Percentiles rank a stretch among this genome's conserved stretches.
phyloP scores from a whole-genome alignment of 371 early-diverging fungal species.

The Dentiscutata heterogama region DNA sequence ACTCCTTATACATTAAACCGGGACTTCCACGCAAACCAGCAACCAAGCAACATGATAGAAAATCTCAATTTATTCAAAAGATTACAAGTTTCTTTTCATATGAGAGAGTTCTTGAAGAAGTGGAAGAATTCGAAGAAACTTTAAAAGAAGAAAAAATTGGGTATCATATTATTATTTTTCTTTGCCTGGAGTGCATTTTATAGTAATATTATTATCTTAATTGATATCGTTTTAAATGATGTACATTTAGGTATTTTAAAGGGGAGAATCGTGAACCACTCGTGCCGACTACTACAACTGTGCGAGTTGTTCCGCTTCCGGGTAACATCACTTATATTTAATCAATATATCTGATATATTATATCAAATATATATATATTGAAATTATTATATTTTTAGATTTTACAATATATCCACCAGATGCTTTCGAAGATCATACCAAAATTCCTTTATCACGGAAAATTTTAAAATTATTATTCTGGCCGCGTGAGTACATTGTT shows the following conservation, averaged over 20 bases:
- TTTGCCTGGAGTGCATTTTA: too few relatives aligned
- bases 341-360: too few relatives aligned
- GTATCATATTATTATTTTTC: too few relatives aligned
- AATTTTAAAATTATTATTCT: neutral
- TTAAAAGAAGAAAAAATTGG: too few relatives aligned
- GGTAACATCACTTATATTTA: too few relatives aligned
- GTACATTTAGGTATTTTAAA: neutral
- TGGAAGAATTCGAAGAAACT: too few relatives aligned
- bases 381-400: neutral
- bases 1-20: neutral
- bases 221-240: neutral
- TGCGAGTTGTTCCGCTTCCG: slow-evolving; percentile 11
- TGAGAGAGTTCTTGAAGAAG: too few relatives aligned
- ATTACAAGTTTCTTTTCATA: too few relatives aligned
- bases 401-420: slow-evolving; percentile 11
- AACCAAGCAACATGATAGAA: neutral
- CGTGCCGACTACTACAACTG: too few relatives aligned
- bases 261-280: neutral
- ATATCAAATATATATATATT: too few relatives aligned
- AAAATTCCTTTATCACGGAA: neutral
- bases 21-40: neutral
- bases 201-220: too few relatives aligned
- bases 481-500: slow-evolving; percentile 17
- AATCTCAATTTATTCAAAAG: neutral
- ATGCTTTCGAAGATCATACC: neutral